Evolutionary conservation across 805 yeast species (phyloP).

Genomic region (Candida ascalaphidarum): DNA sequence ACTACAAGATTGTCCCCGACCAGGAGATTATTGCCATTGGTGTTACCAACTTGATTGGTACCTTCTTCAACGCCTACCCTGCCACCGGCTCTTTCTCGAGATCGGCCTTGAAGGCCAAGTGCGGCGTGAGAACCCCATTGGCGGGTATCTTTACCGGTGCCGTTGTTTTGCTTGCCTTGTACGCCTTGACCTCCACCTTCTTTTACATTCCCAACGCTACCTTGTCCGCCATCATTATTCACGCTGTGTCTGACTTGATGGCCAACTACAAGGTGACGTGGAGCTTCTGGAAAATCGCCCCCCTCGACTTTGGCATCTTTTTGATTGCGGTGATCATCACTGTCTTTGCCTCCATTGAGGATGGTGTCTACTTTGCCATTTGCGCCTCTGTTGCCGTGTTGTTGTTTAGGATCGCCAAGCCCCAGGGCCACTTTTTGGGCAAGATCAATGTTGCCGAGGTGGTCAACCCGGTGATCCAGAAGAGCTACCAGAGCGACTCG

Average conservation of each 20-base stretch:
- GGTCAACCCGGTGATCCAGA: conserved; percentile 46
- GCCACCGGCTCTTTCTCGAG: conserved; percentile 95
- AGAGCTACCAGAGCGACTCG: conserved; percentile 7
- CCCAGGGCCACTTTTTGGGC: conserved; percentile 79
- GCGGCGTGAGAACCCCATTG: conserved; percentile 91
- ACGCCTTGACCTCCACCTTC: conserved; percentile 75
- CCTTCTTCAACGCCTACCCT: conserved; percentile 89
- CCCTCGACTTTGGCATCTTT: conserved; percentile 69
- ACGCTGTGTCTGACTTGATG: conserved; percentile 82
- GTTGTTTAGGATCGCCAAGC: conserved; percentile 68
- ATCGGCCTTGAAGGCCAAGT: conserved; percentile 88
- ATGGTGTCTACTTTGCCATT: conserved; percentile 86
- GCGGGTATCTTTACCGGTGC: conserved; percentile 89
- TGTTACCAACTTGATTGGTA: conserved; percentile 81
- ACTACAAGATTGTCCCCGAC: conserved; percentile 84
- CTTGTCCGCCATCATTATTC: conserved; percentile 80
- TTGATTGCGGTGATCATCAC: conserved; percentile 65
- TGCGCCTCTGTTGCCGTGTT: conserved; percentile 73
- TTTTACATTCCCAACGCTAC: conserved; percentile 88
- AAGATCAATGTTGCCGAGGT: conserved; percentile 64
- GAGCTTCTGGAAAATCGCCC: conserved; percentile 64
- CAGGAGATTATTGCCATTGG: conserved; percentile 95
- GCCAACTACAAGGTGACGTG: conserved; percentile 61
- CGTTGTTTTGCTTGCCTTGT: conserved; percentile 80
- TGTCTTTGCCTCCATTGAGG: conserved; percentile 72